Evolutionary conservation across 805 yeast species (phyloP), one percentile per base, ranked within the genome.

Genomic region (Hanseniaspora mollemarum): DNA sequence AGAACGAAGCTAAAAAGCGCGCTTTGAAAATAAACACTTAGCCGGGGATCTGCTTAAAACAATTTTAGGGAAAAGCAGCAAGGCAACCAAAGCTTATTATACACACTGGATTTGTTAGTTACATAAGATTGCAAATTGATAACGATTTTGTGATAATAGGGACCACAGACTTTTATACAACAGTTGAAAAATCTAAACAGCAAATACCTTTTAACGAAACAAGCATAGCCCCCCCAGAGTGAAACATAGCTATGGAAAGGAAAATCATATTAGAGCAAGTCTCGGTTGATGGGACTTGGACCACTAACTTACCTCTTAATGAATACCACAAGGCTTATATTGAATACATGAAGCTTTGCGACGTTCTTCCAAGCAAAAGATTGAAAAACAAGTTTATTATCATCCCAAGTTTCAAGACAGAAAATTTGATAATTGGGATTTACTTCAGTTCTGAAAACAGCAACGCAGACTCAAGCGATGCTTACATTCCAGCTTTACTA

Each of bases 401-500:
- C 18, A 54, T 63, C 4, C 62, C 63, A 10, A 60, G 62, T 33
- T 55, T 53, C 35, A 42, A 52, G n/a, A 54, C 56, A 12, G 46
- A 51, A 3, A 53, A 58, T 25, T 31, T 59, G 10, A 31, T 62
- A 2, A 59, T 83, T 24, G 88, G 81, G 0, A 84, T 95, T 59
- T 66, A 86, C 7, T 87, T 86, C 64, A 85, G 94, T 0, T 78
- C 85, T 57, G 66, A 72, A 24, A 69, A 69, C 43, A 82, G 80
- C 1, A 72, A 73, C 1, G 59, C 61, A 8, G 60, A 65, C 24
- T 77, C 74, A 49, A 51, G 68, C 0, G 71, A 74, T 0, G 57
- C 55, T 0, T 71, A 70, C 3, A 81, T 84, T 36, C 71, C 77
- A 1, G 52, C 61, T 3, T 62, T 73, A 55, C n/a, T 22, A 3